Evolutionary conservation across 1,284 basidiomycete genomes (phyloP).

Genomic region (Sporisorium scitamineum): DNA sequence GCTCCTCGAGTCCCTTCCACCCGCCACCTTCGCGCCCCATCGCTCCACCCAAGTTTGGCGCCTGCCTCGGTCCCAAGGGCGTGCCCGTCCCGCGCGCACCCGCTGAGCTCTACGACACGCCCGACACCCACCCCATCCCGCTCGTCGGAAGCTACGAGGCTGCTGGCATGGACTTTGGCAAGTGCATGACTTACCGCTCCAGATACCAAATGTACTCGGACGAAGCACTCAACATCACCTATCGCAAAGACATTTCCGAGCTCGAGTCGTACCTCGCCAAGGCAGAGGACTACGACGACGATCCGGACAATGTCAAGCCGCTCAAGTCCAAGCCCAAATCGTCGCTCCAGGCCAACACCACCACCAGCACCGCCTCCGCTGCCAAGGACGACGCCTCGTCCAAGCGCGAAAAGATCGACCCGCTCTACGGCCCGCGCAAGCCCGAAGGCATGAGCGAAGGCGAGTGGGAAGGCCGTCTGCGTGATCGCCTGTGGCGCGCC

Average conservation of each 20-base stretch:
- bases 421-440: constrained; percentile 61
- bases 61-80: constrained; percentile 63
- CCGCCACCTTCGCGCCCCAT: constrained; percentile 50
- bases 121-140: constrained; percentile 62
- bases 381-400: constrained; percentile 10
- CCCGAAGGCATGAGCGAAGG: constrained; percentile 55
- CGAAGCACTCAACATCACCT: constrained; percentile 67
- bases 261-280: constrained; percentile 48
- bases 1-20: constrained; percentile 43
- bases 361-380: constrained; percentile 12
- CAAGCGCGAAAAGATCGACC: constrained; percentile 54
- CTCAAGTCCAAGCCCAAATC: constrained; percentile 29
- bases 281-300: constrained; percentile 65
- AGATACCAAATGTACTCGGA: constrained; percentile 69
- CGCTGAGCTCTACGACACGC: constrained; percentile 61
- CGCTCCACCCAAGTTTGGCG: constrained; percentile 55
- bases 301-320: constrained; percentile 66
- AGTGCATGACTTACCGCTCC: constrained; percentile 66
- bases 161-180: constrained; percentile 62
- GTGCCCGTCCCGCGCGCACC: constrained; percentile 60
- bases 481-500: constrained; percentile 62
- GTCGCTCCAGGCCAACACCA: constrained; percentile 6
- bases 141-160: constrained; percentile 66
- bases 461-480: constrained; percentile 64
- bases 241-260: constrained; percentile 61